Evolutionary conservation across 2,329 filamentous ascomycete species (phyloP).

Genomic region (Aspergillus sp.): DNA sequence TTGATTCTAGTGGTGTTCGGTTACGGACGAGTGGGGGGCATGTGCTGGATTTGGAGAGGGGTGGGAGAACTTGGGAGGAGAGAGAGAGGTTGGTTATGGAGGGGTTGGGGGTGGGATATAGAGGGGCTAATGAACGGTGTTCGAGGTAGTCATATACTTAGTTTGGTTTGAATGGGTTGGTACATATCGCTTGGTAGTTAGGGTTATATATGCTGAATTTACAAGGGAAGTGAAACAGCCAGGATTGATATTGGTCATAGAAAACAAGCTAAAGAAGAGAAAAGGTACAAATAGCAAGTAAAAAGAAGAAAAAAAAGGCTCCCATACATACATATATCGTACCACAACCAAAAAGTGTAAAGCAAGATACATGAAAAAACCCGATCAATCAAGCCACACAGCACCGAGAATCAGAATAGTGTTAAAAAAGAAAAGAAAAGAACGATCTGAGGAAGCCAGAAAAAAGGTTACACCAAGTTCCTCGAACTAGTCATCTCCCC

Average conservation of each 20-base stretch:
- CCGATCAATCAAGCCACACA: not conserved
- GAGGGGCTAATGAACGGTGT: slow-evolving; percentile 60
- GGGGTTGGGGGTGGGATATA: slow-evolving; percentile 63
- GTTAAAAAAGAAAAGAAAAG: not conserved
- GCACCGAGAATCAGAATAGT: not conserved
- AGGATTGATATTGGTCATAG: too few species aligned
- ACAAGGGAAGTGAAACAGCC: not conserved
- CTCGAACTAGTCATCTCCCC: slow-evolving; percentile 80
- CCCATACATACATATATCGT: not conserved
- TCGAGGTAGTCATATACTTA: slow-evolving; percentile 43
- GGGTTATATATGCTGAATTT: not conserved
- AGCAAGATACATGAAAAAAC: not conserved
- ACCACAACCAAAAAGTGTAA: not conserved
- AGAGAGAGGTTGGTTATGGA: slow-evolving; percentile 78
- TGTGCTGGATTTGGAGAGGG: slow-evolving; percentile 61
- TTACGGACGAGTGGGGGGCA: slow-evolving; percentile 57
- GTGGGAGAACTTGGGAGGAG: slow-evolving; percentile 52
- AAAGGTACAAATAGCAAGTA: not conserved
- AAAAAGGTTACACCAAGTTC: slow-evolving; percentile 17
- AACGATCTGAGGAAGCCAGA: slow-evolving; percentile 1
- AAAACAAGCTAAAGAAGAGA: not conserved
- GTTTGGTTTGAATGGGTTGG: not conserved
- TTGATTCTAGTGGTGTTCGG: slow-evolving; percentile 82
- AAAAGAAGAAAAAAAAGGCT: not conserved
- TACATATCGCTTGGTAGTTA: not conserved